A percentile compares a stretch with the other conserved stretches of the same genome.
Evolutionary conservation across 352 stramenopile species (phyloP).

Genomic region (Phytophthora podocarpi): DNA sequence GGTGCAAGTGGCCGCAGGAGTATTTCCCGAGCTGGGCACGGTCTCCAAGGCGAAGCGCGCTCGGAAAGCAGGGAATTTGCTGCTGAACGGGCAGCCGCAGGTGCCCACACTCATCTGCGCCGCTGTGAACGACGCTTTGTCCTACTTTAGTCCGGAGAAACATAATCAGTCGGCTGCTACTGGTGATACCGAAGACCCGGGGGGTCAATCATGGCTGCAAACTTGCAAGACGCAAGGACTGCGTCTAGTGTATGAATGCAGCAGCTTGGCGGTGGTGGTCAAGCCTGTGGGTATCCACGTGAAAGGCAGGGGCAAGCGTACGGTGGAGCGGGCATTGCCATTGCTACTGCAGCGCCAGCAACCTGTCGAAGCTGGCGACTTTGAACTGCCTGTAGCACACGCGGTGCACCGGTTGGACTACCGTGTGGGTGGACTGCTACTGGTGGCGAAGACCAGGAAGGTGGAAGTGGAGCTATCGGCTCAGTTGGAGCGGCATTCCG

Average conservation of each 20-base stretch:
- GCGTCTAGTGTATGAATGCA: constrained; percentile 56
- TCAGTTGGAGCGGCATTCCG: constrained; percentile 51
- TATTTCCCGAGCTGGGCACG: constrained; percentile 49
- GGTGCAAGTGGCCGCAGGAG: constrained; percentile 58
- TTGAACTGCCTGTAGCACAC: constrained; percentile 36
- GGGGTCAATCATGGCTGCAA: constrained; percentile 32
- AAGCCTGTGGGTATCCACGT: constrained; percentile 71
- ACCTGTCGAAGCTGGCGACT: not conserved
- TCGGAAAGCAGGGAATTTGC: constrained; percentile 40
- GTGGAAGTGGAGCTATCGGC: constrained; percentile 46
- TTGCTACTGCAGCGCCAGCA: constrained; percentile 32
- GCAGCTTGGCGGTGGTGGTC: constrained; percentile 51
- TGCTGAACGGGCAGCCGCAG: constrained; percentile 47
- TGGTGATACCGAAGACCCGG: not conserved
- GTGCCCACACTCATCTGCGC: constrained; percentile 41
- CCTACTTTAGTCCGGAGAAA: constrained; percentile 27
- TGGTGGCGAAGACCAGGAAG: constrained; percentile 61
- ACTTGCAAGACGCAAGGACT: constrained; percentile 59
- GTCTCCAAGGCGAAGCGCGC: constrained; percentile 74
- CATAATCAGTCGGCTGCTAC: not conserved
- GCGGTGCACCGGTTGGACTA: constrained; percentile 69
- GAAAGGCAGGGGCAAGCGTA: constrained; percentile 56
- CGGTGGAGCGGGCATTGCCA: constrained; percentile 51
- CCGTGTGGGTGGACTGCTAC: constrained; percentile 60
- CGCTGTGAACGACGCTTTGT: constrained; percentile 38